A percentile compares a stretch with the other conserved stretches of the same genome.
These are phyloP conservation scores for Picochlorum sp. DNA, from an alignment of 139 green algal genomes.

Conservation along the genomic window DNA sequence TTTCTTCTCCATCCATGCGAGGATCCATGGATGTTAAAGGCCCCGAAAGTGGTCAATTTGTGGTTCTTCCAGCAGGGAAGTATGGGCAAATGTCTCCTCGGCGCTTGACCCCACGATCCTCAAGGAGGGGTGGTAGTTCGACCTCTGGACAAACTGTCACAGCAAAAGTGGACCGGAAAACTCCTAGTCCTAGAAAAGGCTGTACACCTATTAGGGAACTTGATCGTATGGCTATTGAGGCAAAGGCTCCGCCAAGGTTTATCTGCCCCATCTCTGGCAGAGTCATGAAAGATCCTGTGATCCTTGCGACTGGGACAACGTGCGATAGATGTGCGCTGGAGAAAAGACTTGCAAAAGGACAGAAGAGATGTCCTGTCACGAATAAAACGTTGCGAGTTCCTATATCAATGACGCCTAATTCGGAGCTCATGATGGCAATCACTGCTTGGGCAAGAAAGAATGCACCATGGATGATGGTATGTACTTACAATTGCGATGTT, in stretches of 20 bases:
- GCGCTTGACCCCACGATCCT: neutral
- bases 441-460: constrained; percentile 42
- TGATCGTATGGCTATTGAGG: constrained; percentile 12
- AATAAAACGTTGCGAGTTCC: constrained; percentile 28
- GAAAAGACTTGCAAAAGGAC: constrained; percentile 35
- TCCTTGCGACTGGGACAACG: constrained; percentile 41
- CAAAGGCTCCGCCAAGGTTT: constrained; percentile 44
- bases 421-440: constrained; percentile 38
- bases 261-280: constrained; percentile 50
- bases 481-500: constrained; percentile 3
- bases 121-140: neutral
- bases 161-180: too few species aligned
- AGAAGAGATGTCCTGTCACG: constrained; percentile 39
- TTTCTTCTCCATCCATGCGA: too few species aligned
- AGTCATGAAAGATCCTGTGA: constrained; percentile 52
- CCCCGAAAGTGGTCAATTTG: neutral
- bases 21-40: too few species aligned
- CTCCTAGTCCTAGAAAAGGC: neutral
- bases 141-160: neutral
- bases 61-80: neutral
- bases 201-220: neutral
- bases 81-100: neutral
- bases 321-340: constrained; percentile 41
- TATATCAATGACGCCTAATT: constrained; percentile 39
- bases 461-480: constrained; percentile 41